These are phyloP conservation scores for Hibiscus trionum DNA, from an alignment of 345 rosid species.

Conservation along the genomic window DNA sequence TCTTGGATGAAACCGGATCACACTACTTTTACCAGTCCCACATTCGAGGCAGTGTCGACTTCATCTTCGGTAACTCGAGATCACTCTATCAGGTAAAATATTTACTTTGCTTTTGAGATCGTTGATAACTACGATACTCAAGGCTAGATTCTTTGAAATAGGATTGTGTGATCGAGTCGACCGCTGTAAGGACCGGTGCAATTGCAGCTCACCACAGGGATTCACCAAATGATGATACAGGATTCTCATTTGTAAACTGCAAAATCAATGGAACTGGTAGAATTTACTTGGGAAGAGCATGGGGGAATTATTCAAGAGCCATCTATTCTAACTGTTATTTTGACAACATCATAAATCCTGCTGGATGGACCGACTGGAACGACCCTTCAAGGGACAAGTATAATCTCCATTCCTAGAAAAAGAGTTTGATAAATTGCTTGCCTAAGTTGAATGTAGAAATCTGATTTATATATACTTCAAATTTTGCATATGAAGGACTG, in stretches of 20 bases:
- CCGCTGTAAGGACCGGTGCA: slow-evolving; percentile 49
- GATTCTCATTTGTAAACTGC: slow-evolving; percentile 79
- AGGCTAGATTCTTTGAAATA: slow-evolving; percentile 11
- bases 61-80: slow-evolving; percentile 69
- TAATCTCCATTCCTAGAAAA: neutral
- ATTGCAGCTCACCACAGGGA: slow-evolving; percentile 83
- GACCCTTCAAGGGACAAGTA: slow-evolving; percentile 48
- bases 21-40: slow-evolving; percentile 64
- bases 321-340: slow-evolving; percentile 69
- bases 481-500: slow-evolving; percentile 44
- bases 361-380: slow-evolving; percentile 91
- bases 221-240: slow-evolving; percentile 53
- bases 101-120: neutral
- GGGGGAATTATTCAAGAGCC: slow-evolving; percentile 73
- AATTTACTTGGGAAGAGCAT: slow-evolving; percentile 75
- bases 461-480: neutral
- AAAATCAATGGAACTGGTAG: slow-evolving; percentile 61
- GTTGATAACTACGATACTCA: neutral
- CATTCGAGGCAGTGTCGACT: slow-evolving; percentile 73
- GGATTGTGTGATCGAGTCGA: slow-evolving; percentile 66
- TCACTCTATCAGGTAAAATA: slow-evolving; percentile 60
- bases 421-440: neutral
- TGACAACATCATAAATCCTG: slow-evolving; percentile 48
- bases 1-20: slow-evolving; percentile 64
- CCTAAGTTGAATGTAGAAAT: neutral